Base-by-base conservation (phyloP, 768 basidiomycete genomes). In the Termitomyces sp. region DNA sequence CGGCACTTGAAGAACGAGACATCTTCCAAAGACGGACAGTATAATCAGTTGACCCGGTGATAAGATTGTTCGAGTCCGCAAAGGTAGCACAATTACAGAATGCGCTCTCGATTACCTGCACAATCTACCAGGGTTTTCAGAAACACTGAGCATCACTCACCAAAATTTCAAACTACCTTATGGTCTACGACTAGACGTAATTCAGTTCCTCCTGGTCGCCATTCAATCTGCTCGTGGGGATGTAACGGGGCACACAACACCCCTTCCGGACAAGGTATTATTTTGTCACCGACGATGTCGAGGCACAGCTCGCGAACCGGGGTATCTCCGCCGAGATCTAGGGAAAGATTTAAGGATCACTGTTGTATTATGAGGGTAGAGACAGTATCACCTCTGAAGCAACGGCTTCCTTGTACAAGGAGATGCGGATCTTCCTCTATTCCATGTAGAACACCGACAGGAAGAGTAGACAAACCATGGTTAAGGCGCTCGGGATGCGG, bases 1-100 rank as follows among this genome's bases (percentile, higher is more conserved):
- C 72, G 53, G 41, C 59, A 65, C 35, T 66, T 52, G 57, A 65
- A 28, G 65, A 41, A 63, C 80, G 79, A 11, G 70, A 70, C 9
- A 89, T 61, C 59, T 78, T 85, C 94, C 94, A 97, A 30, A 94
- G 71, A 4, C 91, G 84, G n/a, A 97, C 84, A 10, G 86, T 87
- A 59, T 87, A 85, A 65, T 92, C 90, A 44, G 80, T 80, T 14
- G 87, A 89, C 2, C 92, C 93, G 1, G 93, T 94, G 16, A 91
- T 83, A 14, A 97, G 76, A 38, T 81, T 84, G 22, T 78, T 79
- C 7, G 79, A 71, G 67, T 94, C 90, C 1, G 91, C 87, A 65
- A 95, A 94, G 2, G 78, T 76, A 2, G 90, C 92, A 55, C 90
- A 91, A 11, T 79, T 85, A 57, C 87, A 87, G 47, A 75, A 82